Percentiles rank a stretch among this genome's conserved stretches.
phyloP scores from a whole-genome alignment of 106 monocot species.

The Allium fistulosum region DNA sequence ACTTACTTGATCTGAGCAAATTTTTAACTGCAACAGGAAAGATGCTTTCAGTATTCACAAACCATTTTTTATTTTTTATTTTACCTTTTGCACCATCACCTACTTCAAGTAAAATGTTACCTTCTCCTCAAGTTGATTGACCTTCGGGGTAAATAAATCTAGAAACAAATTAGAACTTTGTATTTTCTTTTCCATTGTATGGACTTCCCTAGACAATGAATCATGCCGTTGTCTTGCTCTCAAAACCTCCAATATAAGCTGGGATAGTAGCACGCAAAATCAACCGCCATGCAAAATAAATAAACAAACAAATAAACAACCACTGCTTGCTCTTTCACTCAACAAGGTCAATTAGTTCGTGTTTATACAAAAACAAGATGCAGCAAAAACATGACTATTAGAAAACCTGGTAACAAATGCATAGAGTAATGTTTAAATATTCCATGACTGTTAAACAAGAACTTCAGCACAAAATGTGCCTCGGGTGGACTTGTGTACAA shows the following conservation, averaged over 20 bases:
- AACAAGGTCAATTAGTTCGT: no score
- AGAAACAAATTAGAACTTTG: slow-evolving; percentile 52
- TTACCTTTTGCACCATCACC: no score
- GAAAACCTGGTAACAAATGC: no score
- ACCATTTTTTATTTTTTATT: no score
- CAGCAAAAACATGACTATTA: no score
- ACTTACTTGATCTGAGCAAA: slow-evolving; percentile 57
- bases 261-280: slow-evolving; percentile 8
- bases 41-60: no score
- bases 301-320: background rate
- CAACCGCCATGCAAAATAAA: background rate
- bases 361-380: no score
- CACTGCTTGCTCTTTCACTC: no score
- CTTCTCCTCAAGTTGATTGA: slow-evolving; percentile 62
- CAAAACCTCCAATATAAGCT: slow-evolving; percentile 75
- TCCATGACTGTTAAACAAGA: no score
- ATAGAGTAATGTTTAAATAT: no score
- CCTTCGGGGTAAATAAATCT: slow-evolving; percentile 47
- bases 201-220: slow-evolving; percentile 43
- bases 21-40: slow-evolving; percentile 37
- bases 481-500: no score
- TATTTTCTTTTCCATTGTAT: slow-evolving; percentile 38
- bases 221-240: slow-evolving; percentile 64
- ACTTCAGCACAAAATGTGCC: no score
- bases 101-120: slow-evolving; percentile 15